Evolutionary conservation across 1,284 basidiomycete genomes (phyloP).

Genomic region (Cystobasidium pallidum): DNA sequence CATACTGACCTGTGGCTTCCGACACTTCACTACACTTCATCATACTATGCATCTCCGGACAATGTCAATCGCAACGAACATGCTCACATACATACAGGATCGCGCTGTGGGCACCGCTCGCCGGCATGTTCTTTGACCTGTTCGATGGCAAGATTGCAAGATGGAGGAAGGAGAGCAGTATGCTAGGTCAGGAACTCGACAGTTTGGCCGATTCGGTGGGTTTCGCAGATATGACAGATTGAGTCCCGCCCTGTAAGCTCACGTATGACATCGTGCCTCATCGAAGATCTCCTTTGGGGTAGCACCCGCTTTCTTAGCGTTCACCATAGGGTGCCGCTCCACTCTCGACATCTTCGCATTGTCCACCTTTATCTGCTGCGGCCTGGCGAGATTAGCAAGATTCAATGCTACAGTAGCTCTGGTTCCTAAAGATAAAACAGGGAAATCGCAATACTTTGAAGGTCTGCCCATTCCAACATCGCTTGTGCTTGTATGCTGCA

Average conservation of each 20-base stretch:
- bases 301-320: conserved; percentile 91
- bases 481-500: conserved; percentile 74
- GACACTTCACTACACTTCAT: conserved; percentile 19
- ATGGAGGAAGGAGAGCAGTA: conserved; percentile 91
- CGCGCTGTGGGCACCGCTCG: conserved; percentile 84
- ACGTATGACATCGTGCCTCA: background rate
- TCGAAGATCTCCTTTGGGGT: conserved; percentile 94
- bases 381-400: conserved; percentile 90
- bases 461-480: conserved; percentile 92
- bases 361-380: conserved; percentile 90
- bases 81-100: conserved; percentile 60
- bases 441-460: conserved; percentile 95
- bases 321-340: conserved; percentile 84
- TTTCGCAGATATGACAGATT: conserved; percentile 26
- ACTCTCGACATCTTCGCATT: conserved; percentile 85
- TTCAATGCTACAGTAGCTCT: conserved; percentile 98
- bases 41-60: no score
- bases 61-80: no score
- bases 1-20: background rate
- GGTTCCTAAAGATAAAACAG: conserved; percentile 81
- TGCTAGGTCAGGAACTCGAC: conserved; percentile 99
- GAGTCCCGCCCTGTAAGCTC: background rate
- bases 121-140: conserved; percentile 97
- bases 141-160: conserved; percentile 96
- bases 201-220: conserved; percentile 90